Evolutionary conservation across 495 filamentous ascomycete genomes (phyloP).

Genomic region (Xylaria intraflava): DNA sequence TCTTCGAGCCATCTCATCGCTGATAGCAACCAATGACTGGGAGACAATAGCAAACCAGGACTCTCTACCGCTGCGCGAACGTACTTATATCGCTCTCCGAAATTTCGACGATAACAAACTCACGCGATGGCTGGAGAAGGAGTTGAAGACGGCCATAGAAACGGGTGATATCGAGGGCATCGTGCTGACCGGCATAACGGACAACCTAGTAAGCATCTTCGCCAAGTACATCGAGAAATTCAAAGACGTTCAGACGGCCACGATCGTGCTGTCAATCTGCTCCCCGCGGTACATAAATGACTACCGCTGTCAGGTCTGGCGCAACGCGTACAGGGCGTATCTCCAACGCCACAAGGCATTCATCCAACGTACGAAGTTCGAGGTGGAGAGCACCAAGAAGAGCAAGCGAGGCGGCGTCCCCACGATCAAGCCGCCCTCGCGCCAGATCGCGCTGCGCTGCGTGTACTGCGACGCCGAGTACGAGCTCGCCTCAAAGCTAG

Average conservation of each 20-base stretch:
- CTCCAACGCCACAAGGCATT: conserved; percentile 60
- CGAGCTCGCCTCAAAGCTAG: conserved; percentile 30
- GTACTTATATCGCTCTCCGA: conserved; percentile 77
- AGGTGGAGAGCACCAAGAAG: conserved; percentile 52
- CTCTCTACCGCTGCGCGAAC: conserved; percentile 77
- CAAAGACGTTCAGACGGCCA: conserved; percentile 82
- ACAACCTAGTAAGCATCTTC: conserved; percentile 73
- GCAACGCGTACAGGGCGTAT: conserved; percentile 69
- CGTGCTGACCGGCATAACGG: conserved; percentile 76
- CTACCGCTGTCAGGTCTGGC: conserved; percentile 69
- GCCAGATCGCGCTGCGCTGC: conserved; percentile 78
- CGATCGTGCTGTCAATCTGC: conserved; percentile 74
- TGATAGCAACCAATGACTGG: conserved; percentile 87
- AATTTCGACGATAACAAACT: conserved; percentile 76
- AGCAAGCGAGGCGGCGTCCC: conserved; percentile 57
- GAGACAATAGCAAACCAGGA: conserved; percentile 69
- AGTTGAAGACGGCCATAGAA: conserved; percentile 55
- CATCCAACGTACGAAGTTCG: conserved; percentile 54
- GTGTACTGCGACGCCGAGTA: conserved; percentile 65
- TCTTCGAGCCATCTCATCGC: conserved; percentile 83
- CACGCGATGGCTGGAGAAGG: conserved; percentile 59
- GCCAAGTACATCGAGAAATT: conserved; percentile 82
- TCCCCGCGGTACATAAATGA: conserved; percentile 77
- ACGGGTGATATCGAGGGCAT: conserved; percentile 85
- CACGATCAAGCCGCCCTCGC: conserved; percentile 56